Conservation (phyloP, 352 stramenopile species). For the Blastocystis sp. region DNA sequence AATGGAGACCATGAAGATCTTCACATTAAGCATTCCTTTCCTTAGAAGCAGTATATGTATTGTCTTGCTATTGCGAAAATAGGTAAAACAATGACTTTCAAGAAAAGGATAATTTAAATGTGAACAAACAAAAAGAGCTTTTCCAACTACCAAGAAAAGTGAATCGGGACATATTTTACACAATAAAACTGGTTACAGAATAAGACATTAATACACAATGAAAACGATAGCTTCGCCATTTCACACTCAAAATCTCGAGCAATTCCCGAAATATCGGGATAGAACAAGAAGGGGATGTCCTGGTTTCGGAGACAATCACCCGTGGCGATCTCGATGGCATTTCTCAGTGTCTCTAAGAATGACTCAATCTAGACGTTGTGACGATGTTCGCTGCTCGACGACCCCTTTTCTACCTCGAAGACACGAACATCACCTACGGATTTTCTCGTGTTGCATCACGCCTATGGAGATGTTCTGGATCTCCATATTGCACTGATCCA, state of each 20-base stretch:
- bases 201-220: background rate
- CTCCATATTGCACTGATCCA: conserved; percentile 57
- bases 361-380: background rate
- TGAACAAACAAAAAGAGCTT: background rate
- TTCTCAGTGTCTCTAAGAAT: background rate
- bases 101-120: background rate
- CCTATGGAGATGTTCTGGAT: conserved; percentile 38
- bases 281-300: conserved; percentile 41
- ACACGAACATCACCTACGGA: background rate
- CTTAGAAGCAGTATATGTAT: background rate
- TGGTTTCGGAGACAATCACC: conserved; percentile 25
- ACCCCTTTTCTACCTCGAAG: background rate
- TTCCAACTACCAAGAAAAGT: conserved; percentile 33
- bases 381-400: background rate
- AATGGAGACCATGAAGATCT: background rate
- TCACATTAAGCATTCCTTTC: background rate
- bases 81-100: background rate
- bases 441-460: background rate
- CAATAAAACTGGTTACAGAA: conserved; percentile 44
- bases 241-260: background rate
- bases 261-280: background rate
- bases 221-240: background rate
- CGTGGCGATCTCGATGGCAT: conserved; percentile 40
- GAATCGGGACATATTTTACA: conserved; percentile 40
- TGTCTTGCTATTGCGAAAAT: background rate